Base-by-base conservation (phyloP, 2,329 filamentous ascomycete species). In the Clathrospora elynae region DNA sequence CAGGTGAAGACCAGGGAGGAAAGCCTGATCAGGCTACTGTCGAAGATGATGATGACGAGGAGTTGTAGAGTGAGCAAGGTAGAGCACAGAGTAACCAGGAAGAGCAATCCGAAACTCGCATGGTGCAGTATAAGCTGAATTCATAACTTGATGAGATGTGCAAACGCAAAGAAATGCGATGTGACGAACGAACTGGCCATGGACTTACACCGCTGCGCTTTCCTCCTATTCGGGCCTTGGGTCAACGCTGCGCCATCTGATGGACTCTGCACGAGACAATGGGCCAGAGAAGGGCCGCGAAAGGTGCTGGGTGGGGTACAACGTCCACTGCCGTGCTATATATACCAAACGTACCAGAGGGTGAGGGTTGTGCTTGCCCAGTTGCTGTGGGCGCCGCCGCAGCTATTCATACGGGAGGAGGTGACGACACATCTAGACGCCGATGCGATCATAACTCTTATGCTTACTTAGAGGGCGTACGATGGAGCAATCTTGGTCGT, bases 371-470 rank as follows among this genome's bases (percentile, higher is more conserved):
- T 85, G 47, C 73, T 92, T 35, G 86, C 86, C 1, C 78, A 81
- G 33, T 70, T 90, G n/a, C 71, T 92, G 23, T 85, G 84, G 78
- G 74, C 73, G 26, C 75, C 80, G 3, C 87, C 87, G 13, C 87
- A 91, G 53, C 79, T 88, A 42, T 76, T 92, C 2, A 78, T 92
- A 5, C 78, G 92, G 6, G 88, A 92, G 63, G 90, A 90, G 66
- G 85, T 90, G 16, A 93, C 88, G 5, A 92, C 89, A 1, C 90
- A 95, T 73, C 76, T 95, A 26, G 90, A 95, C 64, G 88, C 87
- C 49, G 83, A 93, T 70, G 92, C 87, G 0, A 87, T 92, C 16
- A 80, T 82, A 6, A 87, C 86, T 2, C 70, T 95, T 40, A 78
- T 86, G 1, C 76, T 80, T 16, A 86, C 85, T 2, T 66, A 95